These are phyloP conservation scores for Urochloa ruziziensis DNA, from an alignment of 176 grass and related monocot genomes.

Conservation along the genomic window DNA sequence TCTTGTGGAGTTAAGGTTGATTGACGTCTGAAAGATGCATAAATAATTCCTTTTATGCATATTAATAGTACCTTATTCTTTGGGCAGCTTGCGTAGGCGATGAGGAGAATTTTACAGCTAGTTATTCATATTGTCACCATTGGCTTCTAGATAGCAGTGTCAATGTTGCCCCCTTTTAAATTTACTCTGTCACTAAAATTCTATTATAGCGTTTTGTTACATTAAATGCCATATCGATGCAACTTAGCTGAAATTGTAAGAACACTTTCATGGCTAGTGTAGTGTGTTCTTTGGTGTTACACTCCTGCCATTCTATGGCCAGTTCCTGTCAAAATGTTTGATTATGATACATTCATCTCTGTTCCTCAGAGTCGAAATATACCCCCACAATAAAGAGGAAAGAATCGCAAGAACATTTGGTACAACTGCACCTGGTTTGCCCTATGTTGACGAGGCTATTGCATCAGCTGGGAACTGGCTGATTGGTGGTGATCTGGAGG, in stretches of 20 bases:
- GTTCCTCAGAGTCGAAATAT: slow-evolving; percentile 72
- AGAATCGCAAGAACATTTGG: slow-evolving; percentile 92
- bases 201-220: too few species aligned
- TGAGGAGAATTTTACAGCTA: background rate
- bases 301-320: background rate
- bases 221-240: background rate
- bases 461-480: slow-evolving; percentile 72
- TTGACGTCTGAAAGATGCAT: background rate
- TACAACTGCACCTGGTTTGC: slow-evolving; percentile 75
- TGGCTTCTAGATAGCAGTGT: background rate
- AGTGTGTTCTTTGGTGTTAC: background rate
- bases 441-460: slow-evolving; percentile 87
- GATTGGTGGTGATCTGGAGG: slow-evolving; percentile 89
- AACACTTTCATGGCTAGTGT: background rate
- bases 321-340: background rate
- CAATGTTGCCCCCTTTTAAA: background rate
- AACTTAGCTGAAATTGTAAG: background rate
- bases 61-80: too few species aligned
- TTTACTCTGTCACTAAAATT: too few species aligned
- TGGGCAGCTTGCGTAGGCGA: too few species aligned
- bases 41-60: background rate
- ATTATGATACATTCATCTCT: background rate
- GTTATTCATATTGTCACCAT: background rate
- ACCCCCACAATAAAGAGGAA: slow-evolving; percentile 98
- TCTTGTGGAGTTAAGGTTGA: background rate